phyloP scores from a whole-genome alignment of 2,329 filamentous ascomycete genomes.

The Arthrobotrys pseudoclavata region DNA sequence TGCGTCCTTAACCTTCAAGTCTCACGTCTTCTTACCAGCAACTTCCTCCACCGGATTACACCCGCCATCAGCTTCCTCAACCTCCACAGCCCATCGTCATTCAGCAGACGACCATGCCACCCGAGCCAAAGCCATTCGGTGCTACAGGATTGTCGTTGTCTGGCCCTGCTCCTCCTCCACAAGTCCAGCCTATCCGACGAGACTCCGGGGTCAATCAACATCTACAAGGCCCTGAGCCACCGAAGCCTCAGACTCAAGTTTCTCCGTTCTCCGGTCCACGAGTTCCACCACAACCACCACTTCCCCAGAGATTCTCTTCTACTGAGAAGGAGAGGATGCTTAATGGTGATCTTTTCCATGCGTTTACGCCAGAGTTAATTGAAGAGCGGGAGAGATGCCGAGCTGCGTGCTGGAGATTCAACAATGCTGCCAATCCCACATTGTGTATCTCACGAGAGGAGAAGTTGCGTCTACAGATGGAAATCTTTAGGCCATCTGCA shows the following conservation, averaged over 20 bases:
- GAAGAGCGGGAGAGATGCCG: slow-evolving; percentile 88
- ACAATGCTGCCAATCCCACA: slow-evolving; percentile 80
- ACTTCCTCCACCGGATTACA: slow-evolving; percentile 50
- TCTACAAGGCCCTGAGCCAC: slow-evolving; percentile 65
- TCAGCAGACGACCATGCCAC: slow-evolving; percentile 36
- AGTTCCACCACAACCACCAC: slow-evolving; percentile 69
- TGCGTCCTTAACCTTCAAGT: not conserved
- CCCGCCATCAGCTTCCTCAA: slow-evolving; percentile 35
- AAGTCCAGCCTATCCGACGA: slow-evolving; percentile 58
- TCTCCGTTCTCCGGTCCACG: slow-evolving; percentile 74
- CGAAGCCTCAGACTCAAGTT: slow-evolving; percentile 66
- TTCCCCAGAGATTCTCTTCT: slow-evolving; percentile 67
- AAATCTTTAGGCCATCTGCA: slow-evolving; percentile 69
- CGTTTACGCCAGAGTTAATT: slow-evolving; percentile 81
- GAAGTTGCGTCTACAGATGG: slow-evolving; percentile 77
- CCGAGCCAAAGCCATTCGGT: slow-evolving; percentile 50
- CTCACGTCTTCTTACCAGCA: slow-evolving; percentile 34
- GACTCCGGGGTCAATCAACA: slow-evolving; percentile 42
- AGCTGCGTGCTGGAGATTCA: slow-evolving; percentile 85
- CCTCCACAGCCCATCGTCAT: slow-evolving; percentile 37
- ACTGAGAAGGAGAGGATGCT: slow-evolving; percentile 93
- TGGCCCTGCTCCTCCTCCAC: slow-evolving; percentile 63
- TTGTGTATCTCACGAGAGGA: slow-evolving; percentile 78
- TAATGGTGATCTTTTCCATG: slow-evolving; percentile 80
- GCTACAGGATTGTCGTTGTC: slow-evolving; percentile 46